A percentile compares a stretch with the other conserved stretches of the same genome.
Conservation (phyloP, 2,329 filamentous ascomycete species). For the Calonectria henricotiae region DNA sequence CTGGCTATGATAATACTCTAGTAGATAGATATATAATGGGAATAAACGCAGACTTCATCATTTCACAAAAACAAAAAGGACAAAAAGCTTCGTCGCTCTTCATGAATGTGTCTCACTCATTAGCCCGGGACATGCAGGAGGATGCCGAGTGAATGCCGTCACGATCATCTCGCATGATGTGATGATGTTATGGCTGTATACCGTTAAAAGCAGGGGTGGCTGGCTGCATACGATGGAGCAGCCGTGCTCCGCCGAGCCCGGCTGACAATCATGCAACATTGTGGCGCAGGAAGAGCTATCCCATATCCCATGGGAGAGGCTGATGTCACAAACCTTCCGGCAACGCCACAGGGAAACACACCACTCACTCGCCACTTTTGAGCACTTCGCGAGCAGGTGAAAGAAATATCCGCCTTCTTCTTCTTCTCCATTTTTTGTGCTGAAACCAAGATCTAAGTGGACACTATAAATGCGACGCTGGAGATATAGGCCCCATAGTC, state of each 20-base stretch:
- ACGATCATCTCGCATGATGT: constrained; percentile 27
- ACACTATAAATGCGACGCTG: constrained; percentile 14
- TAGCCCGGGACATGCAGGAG: not conserved
- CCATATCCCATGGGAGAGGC: not conserved
- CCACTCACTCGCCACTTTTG: not conserved
- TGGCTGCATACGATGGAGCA: no score
- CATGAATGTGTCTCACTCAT: not conserved
- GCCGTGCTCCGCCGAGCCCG: no score
- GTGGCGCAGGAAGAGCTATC: constrained; percentile 6
- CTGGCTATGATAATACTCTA: constrained; percentile 13
- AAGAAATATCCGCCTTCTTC: not conserved
- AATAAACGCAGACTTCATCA: not conserved
- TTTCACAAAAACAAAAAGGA: not conserved
- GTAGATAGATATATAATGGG: constrained; percentile 4
- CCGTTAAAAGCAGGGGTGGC: not conserved
- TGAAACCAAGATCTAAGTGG: constrained; percentile 1
- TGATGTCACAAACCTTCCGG: not conserved
- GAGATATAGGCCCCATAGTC: not conserved
- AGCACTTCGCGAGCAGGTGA: not conserved
- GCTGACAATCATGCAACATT: not conserved
- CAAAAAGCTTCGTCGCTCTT: not conserved
- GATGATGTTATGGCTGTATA: not conserved
- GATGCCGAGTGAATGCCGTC: constrained; percentile 15
- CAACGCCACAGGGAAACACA: constrained; percentile 2
- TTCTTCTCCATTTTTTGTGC: not conserved